These are phyloP conservation scores for Phoma sp. DNA, from an alignment of 2,329 filamentous ascomycete genomes.

Conservation along the genomic window DNA sequence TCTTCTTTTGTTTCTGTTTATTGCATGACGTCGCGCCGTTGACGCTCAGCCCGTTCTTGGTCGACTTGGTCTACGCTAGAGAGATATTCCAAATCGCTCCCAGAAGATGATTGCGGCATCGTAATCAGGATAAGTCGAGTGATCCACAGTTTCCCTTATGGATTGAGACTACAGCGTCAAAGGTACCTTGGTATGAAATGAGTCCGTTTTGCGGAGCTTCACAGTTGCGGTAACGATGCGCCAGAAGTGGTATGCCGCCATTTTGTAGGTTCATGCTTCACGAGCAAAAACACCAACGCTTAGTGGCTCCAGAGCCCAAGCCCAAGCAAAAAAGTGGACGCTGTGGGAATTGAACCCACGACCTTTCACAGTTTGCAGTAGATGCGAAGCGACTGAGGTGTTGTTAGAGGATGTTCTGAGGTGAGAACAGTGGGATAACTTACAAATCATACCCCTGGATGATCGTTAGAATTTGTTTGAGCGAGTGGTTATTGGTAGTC, in stretches of 20 bases:
- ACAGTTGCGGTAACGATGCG: too few species aligned
- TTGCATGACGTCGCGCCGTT: background rate
- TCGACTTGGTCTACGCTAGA: constrained; percentile 3
- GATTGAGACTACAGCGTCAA: background rate
- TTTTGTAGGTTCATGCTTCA: too few species aligned
- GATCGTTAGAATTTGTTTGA: too few species aligned
- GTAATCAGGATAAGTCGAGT: background rate
- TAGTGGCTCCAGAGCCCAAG: background rate
- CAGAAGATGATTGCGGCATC: background rate
- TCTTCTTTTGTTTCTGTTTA: background rate
- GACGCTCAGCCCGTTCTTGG: background rate
- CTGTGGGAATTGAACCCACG: constrained; percentile 24
- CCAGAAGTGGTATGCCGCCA: too few species aligned
- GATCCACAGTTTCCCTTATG: background rate
- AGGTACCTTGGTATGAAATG: too few species aligned
- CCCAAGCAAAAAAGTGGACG: constrained; percentile 8
- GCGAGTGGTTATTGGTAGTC: too few species aligned
- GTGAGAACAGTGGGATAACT: background rate
- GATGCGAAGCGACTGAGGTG: constrained; percentile 15
- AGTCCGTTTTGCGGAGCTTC: too few species aligned
- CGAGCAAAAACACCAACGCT: too few species aligned
- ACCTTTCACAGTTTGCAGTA: constrained; percentile 15
- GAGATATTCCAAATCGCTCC: constrained; percentile 5
- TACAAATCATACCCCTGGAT: constrained; percentile 9
- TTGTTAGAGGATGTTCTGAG: background rate